Evolutionary conservation across 2,329 filamentous ascomycete species (phyloP), one percentile per base, ranked within the genome.

Genomic region (Uncinocarpus reesii): DNA sequence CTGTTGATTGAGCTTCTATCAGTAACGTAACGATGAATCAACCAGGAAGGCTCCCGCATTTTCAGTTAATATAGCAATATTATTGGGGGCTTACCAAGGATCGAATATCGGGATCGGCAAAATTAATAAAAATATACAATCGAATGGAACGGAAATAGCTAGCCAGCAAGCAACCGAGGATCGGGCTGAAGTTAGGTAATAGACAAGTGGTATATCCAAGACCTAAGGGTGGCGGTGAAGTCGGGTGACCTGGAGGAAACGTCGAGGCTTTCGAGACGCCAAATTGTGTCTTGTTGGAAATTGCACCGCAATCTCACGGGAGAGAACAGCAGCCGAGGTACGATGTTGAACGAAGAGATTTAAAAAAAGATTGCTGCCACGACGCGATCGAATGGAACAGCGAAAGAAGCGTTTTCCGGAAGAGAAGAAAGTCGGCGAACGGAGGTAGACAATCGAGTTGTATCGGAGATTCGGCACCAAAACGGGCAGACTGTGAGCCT

Each of bases 281-380:
- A 20, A 26, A 38, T 7, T 10, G 23, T 15, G 18, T 47, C 18
- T 23, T n/a, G 10, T 11, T 10, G 34, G 26, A 46, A 46, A 53
- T 49, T 53, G 52, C 52, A 50, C 52, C 45, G 52, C 52, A 53
- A 53, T 50, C 49, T 45, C 45, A 42, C 49, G 29, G 36, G 43
- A 29, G 41, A 51, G 51, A 42, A 47, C 18, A 50, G 32, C 35
- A 36, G 42, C 36, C 46, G 23, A 35, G 38, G 28, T 15, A 48
- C 34, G 5, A 34, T 43, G 23, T 2, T 31, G 38, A 42, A 40
- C 24, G 26, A 23, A 18, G 20, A 42, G 21, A 40, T n/a, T 6
- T n/a, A 40, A 26, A 24, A 26, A 40, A 15, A 15, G 35, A 11
- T 23, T 21, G 35, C 16, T 37, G 18, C 8, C 16, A 37, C 11